These are phyloP conservation scores for Suhomyces wounanorum DNA, from an alignment of 1,139 yeast genomes.

Conservation along the genomic window DNA sequence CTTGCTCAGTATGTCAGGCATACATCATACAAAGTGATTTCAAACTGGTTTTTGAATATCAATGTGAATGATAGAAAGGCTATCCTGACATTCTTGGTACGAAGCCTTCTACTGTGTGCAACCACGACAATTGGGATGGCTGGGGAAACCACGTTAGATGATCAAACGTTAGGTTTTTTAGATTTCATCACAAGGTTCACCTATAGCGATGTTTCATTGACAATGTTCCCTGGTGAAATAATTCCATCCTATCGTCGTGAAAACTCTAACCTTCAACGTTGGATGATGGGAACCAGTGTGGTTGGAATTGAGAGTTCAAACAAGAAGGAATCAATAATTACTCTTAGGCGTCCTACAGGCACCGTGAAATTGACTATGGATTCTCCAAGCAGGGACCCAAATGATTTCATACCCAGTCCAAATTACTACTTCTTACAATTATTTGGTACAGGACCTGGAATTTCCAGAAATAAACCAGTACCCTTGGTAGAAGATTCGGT, in stretches of 20 bases:
- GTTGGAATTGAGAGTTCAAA: constrained; percentile 55
- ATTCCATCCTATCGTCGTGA: background rate
- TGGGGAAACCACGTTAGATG: constrained; percentile 29
- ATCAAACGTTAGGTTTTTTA: constrained; percentile 61
- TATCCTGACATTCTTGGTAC: constrained; percentile 62
- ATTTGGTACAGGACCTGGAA: constrained; percentile 27
- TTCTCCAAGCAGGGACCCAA: constrained; percentile 31
- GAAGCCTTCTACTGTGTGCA: constrained; percentile 47
- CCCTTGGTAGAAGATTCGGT: constrained; percentile 50
- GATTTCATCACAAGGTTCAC: constrained; percentile 73
- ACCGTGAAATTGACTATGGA: constrained; percentile 49
- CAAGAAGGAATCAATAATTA: constrained; percentile 56
- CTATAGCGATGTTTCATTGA: constrained; percentile 62
- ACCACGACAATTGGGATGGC: background rate
- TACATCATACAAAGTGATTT: constrained; percentile 67
- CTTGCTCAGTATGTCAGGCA: constrained; percentile 62
- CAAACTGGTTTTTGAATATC: constrained; percentile 74
- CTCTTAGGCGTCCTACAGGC: constrained; percentile 70
- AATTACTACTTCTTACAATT: constrained; percentile 38
- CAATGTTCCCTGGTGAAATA: background rate
- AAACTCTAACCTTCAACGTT: constrained; percentile 28
- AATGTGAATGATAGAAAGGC: constrained; percentile 58
- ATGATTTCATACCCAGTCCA: constrained; percentile 20
- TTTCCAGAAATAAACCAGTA: constrained; percentile 31
- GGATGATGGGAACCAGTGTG: constrained; percentile 66